Evolutionary conservation across 2,329 filamentous ascomycete genomes (phyloP).

Genomic region (Myriosclerotinia scirpicola): DNA sequence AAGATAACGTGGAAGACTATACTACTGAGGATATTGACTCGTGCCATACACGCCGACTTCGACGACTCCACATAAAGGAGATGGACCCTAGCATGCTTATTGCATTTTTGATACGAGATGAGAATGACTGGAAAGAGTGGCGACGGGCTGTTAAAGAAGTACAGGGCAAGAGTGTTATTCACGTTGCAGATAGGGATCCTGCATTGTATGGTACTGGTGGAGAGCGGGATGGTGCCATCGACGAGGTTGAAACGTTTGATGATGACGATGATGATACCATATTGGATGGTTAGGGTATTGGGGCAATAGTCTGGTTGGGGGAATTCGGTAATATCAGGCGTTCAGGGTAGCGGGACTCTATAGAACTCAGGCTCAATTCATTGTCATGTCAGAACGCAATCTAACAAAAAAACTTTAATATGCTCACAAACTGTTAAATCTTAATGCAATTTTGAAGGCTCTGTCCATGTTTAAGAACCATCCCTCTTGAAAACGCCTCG

Average conservation of each 20-base stretch:
- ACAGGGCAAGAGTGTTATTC: slow-evolving; percentile 81
- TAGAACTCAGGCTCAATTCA: slow-evolving; percentile 5
- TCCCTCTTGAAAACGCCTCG: slow-evolving; percentile 20
- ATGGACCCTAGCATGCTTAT: slow-evolving; percentile 99
- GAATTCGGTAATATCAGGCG: slow-evolving; percentile 1
- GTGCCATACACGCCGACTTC: slow-evolving; percentile 83
- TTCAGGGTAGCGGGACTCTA: slow-evolving; percentile 9
- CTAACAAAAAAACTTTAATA: too few species aligned
- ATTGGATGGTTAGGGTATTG: slow-evolving; percentile 28
- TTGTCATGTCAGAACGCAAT: slow-evolving; percentile 2
- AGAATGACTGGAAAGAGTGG: slow-evolving; percentile 84
- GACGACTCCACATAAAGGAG: slow-evolving; percentile 79
- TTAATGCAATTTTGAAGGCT: neutral
- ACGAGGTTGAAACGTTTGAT: slow-evolving; percentile 87
- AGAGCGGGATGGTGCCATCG: slow-evolving; percentile 72
- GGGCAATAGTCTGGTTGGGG: neutral
- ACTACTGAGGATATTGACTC: slow-evolving; percentile 72
- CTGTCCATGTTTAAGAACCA: neutral
- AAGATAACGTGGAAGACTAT: slow-evolving; percentile 57
- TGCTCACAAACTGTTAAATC: neutral
- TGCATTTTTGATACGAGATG: slow-evolving; percentile 80
- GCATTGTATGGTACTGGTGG: slow-evolving; percentile 50
- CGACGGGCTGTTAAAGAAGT: slow-evolving; percentile 71
- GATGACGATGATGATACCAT: slow-evolving; percentile 52
- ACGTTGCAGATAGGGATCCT: slow-evolving; percentile 72